Evolutionary conservation across 176 grass and related monocot species (phyloP).

Genomic region (Avena eriantha): DNA sequence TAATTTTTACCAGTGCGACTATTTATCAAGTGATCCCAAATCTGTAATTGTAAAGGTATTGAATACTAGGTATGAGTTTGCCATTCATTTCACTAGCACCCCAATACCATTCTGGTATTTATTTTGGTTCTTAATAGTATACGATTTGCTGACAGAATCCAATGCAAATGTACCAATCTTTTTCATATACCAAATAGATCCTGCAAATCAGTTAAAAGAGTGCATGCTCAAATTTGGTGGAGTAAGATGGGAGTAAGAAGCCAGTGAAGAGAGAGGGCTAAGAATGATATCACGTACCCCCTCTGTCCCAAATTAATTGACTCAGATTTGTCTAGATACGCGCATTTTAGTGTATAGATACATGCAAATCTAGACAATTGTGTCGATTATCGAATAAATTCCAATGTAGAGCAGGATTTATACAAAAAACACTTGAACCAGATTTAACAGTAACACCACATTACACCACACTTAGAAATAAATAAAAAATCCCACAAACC

Average conservation of each 20-base stretch:
- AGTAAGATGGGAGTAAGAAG: neutral
- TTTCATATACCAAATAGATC: slow-evolving; percentile 13
- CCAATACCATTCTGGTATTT: slow-evolving; percentile 26
- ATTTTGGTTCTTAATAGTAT: slow-evolving; percentile 13
- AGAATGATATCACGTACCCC: neutral
- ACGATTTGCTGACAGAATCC: neutral
- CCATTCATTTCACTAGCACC: slow-evolving; percentile 16
- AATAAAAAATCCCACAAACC: neutral
- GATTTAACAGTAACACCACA: slow-evolving; percentile 11
- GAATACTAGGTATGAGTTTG: neutral
- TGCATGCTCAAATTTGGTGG: neutral
- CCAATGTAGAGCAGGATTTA: neutral
- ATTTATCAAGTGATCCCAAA: slow-evolving; percentile 11
- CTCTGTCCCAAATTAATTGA: too few species aligned
- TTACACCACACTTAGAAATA: neutral
- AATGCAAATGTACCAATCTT: neutral
- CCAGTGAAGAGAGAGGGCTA: neutral
- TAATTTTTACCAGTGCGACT: neutral
- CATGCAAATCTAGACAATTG: too few species aligned
- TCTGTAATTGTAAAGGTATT: slow-evolving; percentile 35
- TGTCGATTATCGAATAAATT: neutral
- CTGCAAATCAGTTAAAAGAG: neutral
- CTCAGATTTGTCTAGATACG: too few species aligned
- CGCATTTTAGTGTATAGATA: too few species aligned
- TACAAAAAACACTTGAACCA: neutral